Evolutionary conservation across 2,329 filamentous ascomycete genomes (phyloP).

Genomic region (Chalaropsis ovoidea): DNA sequence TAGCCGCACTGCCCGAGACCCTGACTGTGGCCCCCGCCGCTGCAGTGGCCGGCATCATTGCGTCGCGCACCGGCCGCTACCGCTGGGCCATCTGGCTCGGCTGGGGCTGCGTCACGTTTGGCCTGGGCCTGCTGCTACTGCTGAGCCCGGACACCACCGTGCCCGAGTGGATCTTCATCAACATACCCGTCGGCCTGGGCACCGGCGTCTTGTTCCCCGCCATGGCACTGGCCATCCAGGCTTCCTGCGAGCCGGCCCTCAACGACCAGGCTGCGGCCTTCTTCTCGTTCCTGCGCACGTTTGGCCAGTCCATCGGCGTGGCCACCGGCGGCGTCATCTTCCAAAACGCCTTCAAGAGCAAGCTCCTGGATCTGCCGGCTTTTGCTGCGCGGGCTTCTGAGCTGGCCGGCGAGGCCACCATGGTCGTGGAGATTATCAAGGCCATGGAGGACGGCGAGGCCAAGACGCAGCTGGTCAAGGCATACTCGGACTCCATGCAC

Average conservation of each 20-base stretch:
- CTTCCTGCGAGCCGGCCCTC: conserved; percentile 39
- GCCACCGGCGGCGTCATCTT: conserved; percentile 52
- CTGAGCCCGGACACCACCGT: conserved; percentile 42
- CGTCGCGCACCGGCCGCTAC: conserved; percentile 48
- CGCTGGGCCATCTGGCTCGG: conserved; percentile 51
- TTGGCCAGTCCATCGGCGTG: conserved; percentile 30
- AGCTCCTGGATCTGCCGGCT: conserved; percentile 40
- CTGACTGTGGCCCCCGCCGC: conserved; percentile 55
- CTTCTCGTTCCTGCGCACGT: conserved; percentile 46
- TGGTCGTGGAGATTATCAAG: conserved; percentile 49
- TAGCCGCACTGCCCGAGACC: conserved; percentile 49
- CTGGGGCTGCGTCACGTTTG: conserved; percentile 50
- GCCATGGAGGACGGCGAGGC: conserved; percentile 35
- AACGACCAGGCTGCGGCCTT: conserved; percentile 52
- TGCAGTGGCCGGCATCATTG: conserved; percentile 45
- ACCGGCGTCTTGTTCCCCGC: conserved; percentile 55
- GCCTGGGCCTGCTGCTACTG: conserved; percentile 46
- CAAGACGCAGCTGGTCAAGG: conserved; percentile 30
- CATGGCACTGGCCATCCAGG: conserved; percentile 55
- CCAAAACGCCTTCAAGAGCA: conserved; percentile 51
- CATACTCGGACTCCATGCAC: conserved; percentile 32
- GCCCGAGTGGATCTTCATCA: conserved; percentile 50
- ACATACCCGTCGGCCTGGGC: conserved; percentile 49
- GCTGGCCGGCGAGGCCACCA: conserved; percentile 49
- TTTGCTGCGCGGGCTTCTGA: conserved; percentile 37